Evolutionary conservation across 352 stramenopile species (phyloP), one percentile per base, ranked within the genome.

Genomic region (Salisapilia sapeloensis): DNA sequence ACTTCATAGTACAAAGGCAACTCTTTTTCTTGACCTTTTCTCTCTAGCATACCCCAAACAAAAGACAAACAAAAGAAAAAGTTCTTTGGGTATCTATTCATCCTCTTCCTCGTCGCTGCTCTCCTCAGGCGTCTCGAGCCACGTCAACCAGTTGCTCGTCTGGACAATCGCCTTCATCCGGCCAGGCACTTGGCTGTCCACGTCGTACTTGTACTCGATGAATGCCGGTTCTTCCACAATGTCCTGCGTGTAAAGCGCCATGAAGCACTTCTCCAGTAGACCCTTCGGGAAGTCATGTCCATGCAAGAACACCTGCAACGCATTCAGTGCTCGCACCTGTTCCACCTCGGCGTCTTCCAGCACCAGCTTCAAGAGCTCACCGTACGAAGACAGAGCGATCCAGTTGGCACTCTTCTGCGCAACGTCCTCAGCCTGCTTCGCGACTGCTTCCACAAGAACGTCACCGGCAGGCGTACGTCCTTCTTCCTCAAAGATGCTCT

Each of bases 131-230:
- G 70, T 81, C 57, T 86, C 70, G 20, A 86, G 56, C 70, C 70
- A 86, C 50, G 54, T 81, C 48, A 83, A 53, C 70, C 70, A 86
- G 32, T 60, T 64, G 18, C 64, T 79, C 11, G 61, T 79, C 56
- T 86, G 61, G 33, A 86, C 64, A 45, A 83, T 79, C 37, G 70
- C 70, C 59, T 81, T 78, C 66, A 86, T 86, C 29, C 66, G 69
- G 24, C 70, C 70, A 7, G 70, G 63, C 2, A 55, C 56, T 18
- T 77, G 62, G 48, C 50, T 60, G 32, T 86, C 70, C 29, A 79
- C 59, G 48, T 86, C 63, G 58, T 82, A 83, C 56, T 86, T 86
- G 67, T 86, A 83, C 48, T 86, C 70, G 24, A 86, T 70, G 49
- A 86, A 86, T 13, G 63, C 70, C 18, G 60, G 48, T 29, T 86